A percentile compares a stretch with the other conserved stretches of the same genome.
phyloP scores from a whole-genome alignment of 1,284 basidiomycete genomes.

The Mycena citricolor region DNA sequence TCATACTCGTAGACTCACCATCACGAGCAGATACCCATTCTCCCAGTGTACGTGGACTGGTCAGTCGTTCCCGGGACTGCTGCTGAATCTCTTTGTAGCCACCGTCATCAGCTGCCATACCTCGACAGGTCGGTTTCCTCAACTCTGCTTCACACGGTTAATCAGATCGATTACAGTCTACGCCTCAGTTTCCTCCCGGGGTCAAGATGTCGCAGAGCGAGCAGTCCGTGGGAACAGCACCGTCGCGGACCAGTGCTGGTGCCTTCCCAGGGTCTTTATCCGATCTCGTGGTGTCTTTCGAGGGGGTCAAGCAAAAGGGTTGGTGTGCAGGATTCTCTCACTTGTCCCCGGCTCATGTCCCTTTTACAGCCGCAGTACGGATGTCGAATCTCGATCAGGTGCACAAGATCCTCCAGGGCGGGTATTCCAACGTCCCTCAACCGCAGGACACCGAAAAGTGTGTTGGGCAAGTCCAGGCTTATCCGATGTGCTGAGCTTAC shows the following conservation, averaged over 20 bases:
- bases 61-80: too few relatives aligned
- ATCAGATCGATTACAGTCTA: conserved; percentile 26
- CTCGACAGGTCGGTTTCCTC: too few relatives aligned
- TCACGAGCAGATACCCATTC: conserved; percentile 38
- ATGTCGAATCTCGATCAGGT: conserved; percentile 87
- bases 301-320: conserved; percentile 96
- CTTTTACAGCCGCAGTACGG: conserved; percentile 67
- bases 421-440: conserved; percentile 86
- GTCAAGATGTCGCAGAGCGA: conserved; percentile 54
- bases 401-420: conserved; percentile 89
- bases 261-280: conserved; percentile 83
- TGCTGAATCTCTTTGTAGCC: too few relatives aligned
- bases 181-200: conserved; percentile 66
- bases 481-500: conserved; percentile 9
- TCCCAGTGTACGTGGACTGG: conserved; percentile 37
- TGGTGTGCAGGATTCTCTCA: conserved; percentile 27
- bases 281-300: conserved; percentile 93
- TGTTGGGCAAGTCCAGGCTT: conserved; percentile 34
- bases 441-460: conserved; percentile 95
- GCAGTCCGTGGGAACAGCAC: conserved; percentile 38
- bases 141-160: too few relatives aligned
- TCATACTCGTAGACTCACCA: conserved; percentile 43
- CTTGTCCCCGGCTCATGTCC: conserved; percentile 16
- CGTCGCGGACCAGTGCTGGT: conserved; percentile 36
- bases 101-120: too few relatives aligned